Evolutionary conservation across 305 asterid species (phyloP).

Genomic region (Fraxinus greggii): DNA sequence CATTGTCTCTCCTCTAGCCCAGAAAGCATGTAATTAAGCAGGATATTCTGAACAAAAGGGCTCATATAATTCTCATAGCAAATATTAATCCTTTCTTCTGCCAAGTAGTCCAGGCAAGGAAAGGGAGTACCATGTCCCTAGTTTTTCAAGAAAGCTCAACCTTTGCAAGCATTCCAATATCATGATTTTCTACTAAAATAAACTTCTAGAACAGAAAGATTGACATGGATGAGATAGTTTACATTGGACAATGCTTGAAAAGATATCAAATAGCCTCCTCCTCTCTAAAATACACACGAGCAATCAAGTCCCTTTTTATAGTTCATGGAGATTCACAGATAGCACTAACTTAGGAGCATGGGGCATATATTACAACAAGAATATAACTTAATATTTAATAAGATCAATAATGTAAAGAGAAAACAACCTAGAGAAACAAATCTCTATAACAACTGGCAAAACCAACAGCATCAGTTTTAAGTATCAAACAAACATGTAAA

Average conservation of each 20-base stretch:
- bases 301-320: neutral
- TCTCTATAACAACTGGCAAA: neutral
- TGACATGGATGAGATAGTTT: neutral
- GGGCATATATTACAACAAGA: neutral
- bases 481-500: slow-evolving; percentile 7
- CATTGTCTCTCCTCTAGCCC: neutral
- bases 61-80: neutral
- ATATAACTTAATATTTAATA: neutral
- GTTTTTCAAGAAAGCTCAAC: neutral
- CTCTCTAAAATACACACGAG: neutral
- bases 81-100: neutral
- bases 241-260: neutral
- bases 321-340: neutral
- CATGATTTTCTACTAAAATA: neutral
- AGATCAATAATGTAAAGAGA: neutral
- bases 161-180: neutral
- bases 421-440: slow-evolving; percentile 2
- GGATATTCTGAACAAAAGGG: neutral
- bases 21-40: neutral
- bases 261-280: neutral
- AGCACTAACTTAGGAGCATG: neutral
- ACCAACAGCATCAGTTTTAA: neutral
- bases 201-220: neutral
- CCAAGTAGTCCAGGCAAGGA: neutral
- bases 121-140: neutral